Conservation (phyloP, 306 rosid species). For the Cucurbita ficifolia region DNA sequence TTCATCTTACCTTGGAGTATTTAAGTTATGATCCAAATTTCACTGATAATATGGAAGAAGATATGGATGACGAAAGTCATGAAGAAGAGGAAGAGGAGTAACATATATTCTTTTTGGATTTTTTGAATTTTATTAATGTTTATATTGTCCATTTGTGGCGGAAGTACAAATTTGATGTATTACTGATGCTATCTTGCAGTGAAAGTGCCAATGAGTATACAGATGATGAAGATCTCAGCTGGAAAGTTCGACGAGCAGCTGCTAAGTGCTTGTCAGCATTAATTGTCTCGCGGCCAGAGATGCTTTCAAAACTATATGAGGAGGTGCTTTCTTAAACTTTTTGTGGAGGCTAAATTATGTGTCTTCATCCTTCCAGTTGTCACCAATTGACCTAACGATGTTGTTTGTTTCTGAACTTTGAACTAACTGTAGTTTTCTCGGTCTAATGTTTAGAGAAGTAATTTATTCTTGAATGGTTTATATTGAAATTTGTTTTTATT, state of each 20-base stretch:
- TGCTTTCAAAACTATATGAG: slow-evolving; percentile 78
- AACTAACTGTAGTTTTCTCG: neutral
- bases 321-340: slow-evolving; percentile 40
- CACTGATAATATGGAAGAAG: slow-evolving; percentile 99
- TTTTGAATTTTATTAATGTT: neutral
- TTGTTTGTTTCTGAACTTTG: neutral
- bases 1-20: slow-evolving; percentile 75
- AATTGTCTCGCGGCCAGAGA: slow-evolving; percentile 92
- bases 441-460: neutral
- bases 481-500: neutral
- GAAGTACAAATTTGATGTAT: slow-evolving; percentile 8
- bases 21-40: slow-evolving; percentile 93
- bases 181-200: slow-evolving; percentile 30
- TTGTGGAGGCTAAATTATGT: neutral
- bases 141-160: neutral
- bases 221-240: slow-evolving; percentile 97
- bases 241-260: slow-evolving; percentile 99
- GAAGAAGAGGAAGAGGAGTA: slow-evolving; percentile 99
- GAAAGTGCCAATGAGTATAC: slow-evolving; percentile 98
- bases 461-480: neutral
- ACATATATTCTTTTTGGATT: neutral
- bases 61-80: slow-evolving; percentile 73
- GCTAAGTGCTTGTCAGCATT: slow-evolving; percentile 97
- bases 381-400: neutral
- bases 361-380: neutral